Base-by-base conservation (phyloP, 129 eudicot species). In the Artemisia tridentata region DNA sequence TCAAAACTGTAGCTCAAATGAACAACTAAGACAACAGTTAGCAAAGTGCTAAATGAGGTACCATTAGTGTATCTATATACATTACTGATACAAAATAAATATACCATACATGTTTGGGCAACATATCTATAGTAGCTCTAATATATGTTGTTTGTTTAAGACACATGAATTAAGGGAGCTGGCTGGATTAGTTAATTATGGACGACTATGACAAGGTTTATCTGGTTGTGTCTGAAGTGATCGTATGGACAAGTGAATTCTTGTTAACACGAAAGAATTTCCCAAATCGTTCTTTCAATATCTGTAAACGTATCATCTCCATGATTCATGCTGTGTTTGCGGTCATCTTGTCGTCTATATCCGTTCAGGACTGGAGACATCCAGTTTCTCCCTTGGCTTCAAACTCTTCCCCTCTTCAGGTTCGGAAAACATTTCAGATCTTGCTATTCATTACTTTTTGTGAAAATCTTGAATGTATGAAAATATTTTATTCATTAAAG, bases 321-420 rank as follows among this genome's bases (percentile, higher is more conserved):
- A 85, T 86, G 3, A 75, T 78, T 52, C 97, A 93, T 84, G 99
- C 93, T 48, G 54, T 63, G 52, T 57, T 84, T 13, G 99, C 96
- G 1, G 97, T 93, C 3, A 18, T 41, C 16, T 83, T 90, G 65
- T 79, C 96, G 2, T 63, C 80, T 63, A 64, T 74, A 41, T 83
- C 96, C 11, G 91, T 90, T 49, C 89, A 85, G 78, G 89, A 90
- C 70, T 90, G 99, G 99, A 87, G 55, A 16, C 84, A 87, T 78
- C 99, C 99, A 15, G 83, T 90, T 76, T 93, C 86, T 74, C 99
- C 96, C 58, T 45, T 87, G 71, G 92, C 90, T 60, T 88, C 99
- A 53, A 67, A 52, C 50, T 85, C 97, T 41, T 80, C 93, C 71
- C 84, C 89, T 21, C 70, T 65, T 10, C 99, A 93, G 97, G 97